Base-by-base conservation (phyloP, 305 asterid genomes). In the Plantago rigida region DNA sequence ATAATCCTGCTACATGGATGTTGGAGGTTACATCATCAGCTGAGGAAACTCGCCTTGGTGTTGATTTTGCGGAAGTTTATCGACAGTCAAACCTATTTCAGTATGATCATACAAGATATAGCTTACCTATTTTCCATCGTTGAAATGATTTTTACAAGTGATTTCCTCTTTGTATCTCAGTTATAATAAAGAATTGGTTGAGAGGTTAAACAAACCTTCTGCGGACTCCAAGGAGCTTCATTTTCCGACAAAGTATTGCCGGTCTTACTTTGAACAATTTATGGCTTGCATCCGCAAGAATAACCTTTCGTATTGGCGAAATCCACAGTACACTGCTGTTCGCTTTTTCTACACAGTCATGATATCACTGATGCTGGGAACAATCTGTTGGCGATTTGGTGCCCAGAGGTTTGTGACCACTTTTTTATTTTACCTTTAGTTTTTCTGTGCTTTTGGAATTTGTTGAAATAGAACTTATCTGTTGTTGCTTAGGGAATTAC, bases 1-100 rank as follows among this genome's bases (percentile, higher is more conserved):
- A 83, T 77, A 92, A 92, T 75, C 98, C 98, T 26, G 87, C 98
- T 15, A 92, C 98, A 68, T 92, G 98, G 98, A 92, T 92, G 93
- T 67, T 92, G 59, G 96, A 88, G 77, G 89, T 84, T 62, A 92
- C 98, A 56, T 86, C 96, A 52, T 56, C 82, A 60, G 70, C 79
- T 50, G 95, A 86, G 75, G 96, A 88, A 80, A 69, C 29, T 70
- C 89, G 86, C 45, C 78, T 88, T 62, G 94, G 87, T 59, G 81
- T 88, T 70, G 94, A 92, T 84, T 92, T 92, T 77, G 91, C 98
- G 29, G 95, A 88, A 77, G 65, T 88, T 64, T 92, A 92, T 73
- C 71, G 79, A 75, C 78, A 72, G 69, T 92, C 98, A 24, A 77
- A 73, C 66, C 76, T 88, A 28, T 86, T 74, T 74, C 87, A 78